Percentiles rank a stretch among this genome's conserved stretches.
phyloP scores from a whole-genome alignment of 1,284 basidiomycete genomes.

The Ceratobasidium papillatum region DNA sequence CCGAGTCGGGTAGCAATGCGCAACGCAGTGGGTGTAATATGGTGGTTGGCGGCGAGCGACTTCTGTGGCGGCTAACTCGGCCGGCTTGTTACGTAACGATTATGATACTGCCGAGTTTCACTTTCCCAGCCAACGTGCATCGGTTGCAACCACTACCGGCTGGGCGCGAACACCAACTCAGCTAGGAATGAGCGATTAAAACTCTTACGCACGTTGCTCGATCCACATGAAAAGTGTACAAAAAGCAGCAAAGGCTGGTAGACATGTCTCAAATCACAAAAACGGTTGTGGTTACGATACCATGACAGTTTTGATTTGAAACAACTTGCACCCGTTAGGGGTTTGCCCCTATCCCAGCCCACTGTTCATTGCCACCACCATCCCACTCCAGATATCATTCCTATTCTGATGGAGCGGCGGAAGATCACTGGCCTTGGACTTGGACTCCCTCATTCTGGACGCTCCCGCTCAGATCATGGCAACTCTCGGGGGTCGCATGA shows the following conservation, averaged over 20 bases:
- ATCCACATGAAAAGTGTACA: no score
- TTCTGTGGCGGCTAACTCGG: background rate
- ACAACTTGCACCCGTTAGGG: background rate
- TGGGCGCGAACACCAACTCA: no score
- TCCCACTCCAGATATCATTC: background rate
- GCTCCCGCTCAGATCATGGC: background rate
- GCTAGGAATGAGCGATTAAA: no score
- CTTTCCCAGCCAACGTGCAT: background rate
- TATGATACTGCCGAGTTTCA: background rate
- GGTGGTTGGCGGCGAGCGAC: background rate
- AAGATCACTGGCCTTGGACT: conserved; percentile 18
- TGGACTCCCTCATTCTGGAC: conserved; percentile 1
- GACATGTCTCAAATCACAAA: no score
- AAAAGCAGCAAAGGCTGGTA: no score
- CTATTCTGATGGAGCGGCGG: background rate
- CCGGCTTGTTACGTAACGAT: background rate
- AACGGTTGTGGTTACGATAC: background rate
- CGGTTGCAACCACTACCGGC: no score
- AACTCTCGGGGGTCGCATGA: background rate
- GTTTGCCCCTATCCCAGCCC: background rate
- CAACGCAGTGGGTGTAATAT: background rate
- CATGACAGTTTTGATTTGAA: background rate
- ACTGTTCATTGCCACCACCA: conserved; percentile 18
- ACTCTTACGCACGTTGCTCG: no score
- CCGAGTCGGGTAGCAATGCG: background rate